These are phyloP conservation scores for Osmanthus fragrans DNA, from an alignment of 257 asterid genomes.

Conservation along the genomic window DNA sequence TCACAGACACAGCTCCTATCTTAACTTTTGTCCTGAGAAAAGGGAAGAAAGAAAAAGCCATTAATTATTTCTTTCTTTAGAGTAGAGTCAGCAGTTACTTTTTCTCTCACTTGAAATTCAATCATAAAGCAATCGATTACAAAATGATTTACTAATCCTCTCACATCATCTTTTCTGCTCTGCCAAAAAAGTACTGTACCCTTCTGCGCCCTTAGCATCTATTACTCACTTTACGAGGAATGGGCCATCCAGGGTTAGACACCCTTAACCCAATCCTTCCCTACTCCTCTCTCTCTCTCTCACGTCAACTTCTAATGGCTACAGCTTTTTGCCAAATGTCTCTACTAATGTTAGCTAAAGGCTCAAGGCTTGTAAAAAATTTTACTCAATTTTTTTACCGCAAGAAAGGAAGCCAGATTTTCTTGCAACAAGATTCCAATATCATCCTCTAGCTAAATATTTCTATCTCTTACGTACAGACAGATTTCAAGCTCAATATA, in stretches of 20 bases:
- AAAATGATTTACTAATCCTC: constrained; percentile 67
- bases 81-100: neutral
- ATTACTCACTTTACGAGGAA: constrained; percentile 68
- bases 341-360: constrained; percentile 22
- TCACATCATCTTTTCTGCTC: constrained; percentile 76
- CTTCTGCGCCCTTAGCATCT: constrained; percentile 67
- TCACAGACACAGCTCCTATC: neutral
- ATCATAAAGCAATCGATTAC: constrained; percentile 96
- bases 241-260: constrained; percentile 61
- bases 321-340: constrained; percentile 46
- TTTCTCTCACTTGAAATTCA: constrained; percentile 34
- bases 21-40: constrained; percentile 58
- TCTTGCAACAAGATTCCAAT: neutral
- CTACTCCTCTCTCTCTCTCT: neutral
- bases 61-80: constrained; percentile 24
- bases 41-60: constrained; percentile 28
- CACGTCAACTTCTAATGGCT: constrained; percentile 55
- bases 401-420: neutral
- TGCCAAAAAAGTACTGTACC: constrained; percentile 80
- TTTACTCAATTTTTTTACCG: neutral
- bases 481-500: too few relatives aligned
- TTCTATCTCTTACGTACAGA: too few relatives aligned
- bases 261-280: neutral
- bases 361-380: neutral
- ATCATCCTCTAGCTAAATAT: too few relatives aligned